phyloP scores from a whole-genome alignment of 2,329 filamentous ascomycete species.

The Monosporascus sp. region DNA sequence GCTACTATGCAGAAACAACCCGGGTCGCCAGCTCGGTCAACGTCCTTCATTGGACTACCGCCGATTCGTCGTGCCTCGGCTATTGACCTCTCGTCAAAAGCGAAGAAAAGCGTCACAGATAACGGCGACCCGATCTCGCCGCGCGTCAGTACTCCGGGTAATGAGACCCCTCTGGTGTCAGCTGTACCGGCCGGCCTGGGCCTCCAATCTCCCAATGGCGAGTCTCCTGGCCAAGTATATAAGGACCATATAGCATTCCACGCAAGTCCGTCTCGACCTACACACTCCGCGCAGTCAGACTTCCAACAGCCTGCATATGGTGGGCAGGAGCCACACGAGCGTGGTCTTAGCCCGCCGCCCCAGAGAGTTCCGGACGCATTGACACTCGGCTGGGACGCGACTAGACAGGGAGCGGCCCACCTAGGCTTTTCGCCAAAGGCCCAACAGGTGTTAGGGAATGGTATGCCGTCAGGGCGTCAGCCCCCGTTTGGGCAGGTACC shows the following conservation, averaged over 20 bases:
- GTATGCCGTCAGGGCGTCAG: slow-evolving; percentile 14
- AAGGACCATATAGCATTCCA: slow-evolving; percentile 4
- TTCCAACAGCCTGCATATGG: slow-evolving; percentile 5
- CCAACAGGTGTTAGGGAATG: slow-evolving; percentile 15
- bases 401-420: not conserved
- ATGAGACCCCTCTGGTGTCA: slow-evolving; percentile 16
- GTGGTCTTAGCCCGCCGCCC: slow-evolving; percentile 3
- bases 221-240: slow-evolving; percentile 10
- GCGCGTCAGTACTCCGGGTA: slow-evolving; percentile 17
- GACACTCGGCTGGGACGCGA: not conserved
- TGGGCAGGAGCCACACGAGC: slow-evolving; percentile 10
- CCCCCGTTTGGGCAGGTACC: slow-evolving; percentile 16
- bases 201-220: slow-evolving; percentile 24
- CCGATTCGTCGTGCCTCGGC: slow-evolving; percentile 55
- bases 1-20: slow-evolving; percentile 15
- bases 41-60: slow-evolving; percentile 53
- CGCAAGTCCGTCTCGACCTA: slow-evolving; percentile 18
- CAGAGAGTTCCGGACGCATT: slow-evolving; percentile 10
- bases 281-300: slow-evolving; percentile 9
- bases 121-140: slow-evolving; percentile 26
- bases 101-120: slow-evolving; percentile 30
- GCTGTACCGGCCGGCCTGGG: slow-evolving; percentile 11
- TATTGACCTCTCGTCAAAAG: slow-evolving; percentile 40
- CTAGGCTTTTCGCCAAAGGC: slow-evolving; percentile 3
- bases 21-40: slow-evolving; percentile 32